Percentiles rank a stretch among this genome's conserved stretches.
Evolutionary conservation across 164 flowering plant genomes (phyloP).

Genomic region (Echeveria elegans): DNA sequence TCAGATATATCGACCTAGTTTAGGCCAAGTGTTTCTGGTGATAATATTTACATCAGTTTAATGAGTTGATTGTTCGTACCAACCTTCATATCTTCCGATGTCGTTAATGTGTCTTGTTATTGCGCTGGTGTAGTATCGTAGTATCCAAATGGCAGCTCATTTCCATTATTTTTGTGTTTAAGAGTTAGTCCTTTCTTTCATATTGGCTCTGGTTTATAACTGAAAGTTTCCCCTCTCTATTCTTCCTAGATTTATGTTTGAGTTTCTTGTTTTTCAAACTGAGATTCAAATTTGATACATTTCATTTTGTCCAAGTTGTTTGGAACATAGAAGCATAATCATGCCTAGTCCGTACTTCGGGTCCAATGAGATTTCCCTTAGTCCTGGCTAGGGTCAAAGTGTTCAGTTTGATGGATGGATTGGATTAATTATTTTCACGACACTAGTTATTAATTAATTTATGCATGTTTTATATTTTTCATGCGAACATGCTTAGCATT

Average conservation of each 20-base stretch:
- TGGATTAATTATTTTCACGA: background rate
- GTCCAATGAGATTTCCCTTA: background rate
- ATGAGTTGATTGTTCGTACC: background rate
- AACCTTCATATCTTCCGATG: background rate
- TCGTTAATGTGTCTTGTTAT: background rate
- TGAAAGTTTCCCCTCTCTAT: background rate
- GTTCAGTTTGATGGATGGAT: too few species aligned
- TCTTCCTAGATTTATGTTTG: background rate
- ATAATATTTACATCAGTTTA: background rate
- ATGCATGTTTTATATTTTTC: background rate
- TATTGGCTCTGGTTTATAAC: background rate
- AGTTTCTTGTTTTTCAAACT: background rate
- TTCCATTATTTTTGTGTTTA: background rate
- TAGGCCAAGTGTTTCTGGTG: background rate
- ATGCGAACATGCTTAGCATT: slow-evolving; percentile 1
- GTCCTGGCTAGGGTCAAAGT: background rate
- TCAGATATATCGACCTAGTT: background rate
- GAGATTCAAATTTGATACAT: background rate
- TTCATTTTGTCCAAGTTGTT: background rate
- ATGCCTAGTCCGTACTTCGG: background rate
- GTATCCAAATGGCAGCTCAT: background rate
- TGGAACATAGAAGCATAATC: background rate
- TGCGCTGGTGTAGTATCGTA: background rate
- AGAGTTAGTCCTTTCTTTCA: background rate
- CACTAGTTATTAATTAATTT: background rate